Evolutionary conservation across 495 filamentous ascomycete species (phyloP), one percentile per base, ranked within the genome.

Genomic region (Eremomyces bilateralis): DNA sequence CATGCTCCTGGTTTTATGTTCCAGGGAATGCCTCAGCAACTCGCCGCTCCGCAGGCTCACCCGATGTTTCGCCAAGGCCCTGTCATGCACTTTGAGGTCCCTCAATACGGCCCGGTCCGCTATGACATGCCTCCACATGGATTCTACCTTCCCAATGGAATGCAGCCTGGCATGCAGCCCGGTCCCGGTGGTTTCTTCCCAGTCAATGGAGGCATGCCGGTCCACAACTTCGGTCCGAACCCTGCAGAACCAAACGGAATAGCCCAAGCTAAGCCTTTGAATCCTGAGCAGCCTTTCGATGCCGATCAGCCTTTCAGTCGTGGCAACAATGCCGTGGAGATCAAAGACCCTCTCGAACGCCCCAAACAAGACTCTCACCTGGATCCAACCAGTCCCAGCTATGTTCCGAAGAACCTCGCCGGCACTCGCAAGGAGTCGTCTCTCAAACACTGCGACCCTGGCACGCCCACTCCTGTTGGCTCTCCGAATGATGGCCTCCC

Each of bases 321-420:
- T 20, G 44, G 50, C 16, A 46, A 46, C 1, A 44, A 47, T 36
- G 50, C 50, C 11, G 29, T 53, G 21, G 42, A 43, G 24, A 53
- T 53, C 39, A 50, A 48, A 29, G 35, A 37, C 4, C 50, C 50
- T 11, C 37, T 16, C 3, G 39, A 41, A 4, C 37, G 35, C 3
- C 11, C 25, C 8, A 40, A 43, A 21, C 37, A 49, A 29, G 22
- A 13, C 31, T 45, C 45, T 4, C 28, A 21, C 17, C 42, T 56
- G 3, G 45, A 54, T 33, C 53, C 53, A 6, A 49, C 46, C 42
- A 53, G 49, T 32, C 53, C 51, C 0, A 48, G 42, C 1, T 56
- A 53, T 33, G 45, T 52, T 37, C 49, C 28, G 12, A 24, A 29
- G 13, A 40, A 42, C 21, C n/a, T 19, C 3, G 21, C 22, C 20